Evolutionary conservation across 306 rosid species (phyloP), one percentile per base, ranked within the genome.

Genomic region (Quillaja saponaria): DNA sequence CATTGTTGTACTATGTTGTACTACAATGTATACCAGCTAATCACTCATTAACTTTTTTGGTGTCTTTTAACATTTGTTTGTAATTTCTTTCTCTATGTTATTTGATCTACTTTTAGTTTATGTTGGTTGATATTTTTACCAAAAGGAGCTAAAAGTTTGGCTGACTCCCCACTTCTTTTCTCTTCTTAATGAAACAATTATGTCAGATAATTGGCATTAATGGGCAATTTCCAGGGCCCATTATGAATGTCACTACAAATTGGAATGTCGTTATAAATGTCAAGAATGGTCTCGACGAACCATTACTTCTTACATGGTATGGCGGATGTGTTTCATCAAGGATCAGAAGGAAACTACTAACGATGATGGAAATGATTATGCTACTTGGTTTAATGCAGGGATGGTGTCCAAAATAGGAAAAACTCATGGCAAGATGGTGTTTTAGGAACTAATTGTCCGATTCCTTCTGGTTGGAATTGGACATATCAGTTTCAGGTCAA

Each of bases 401-500:
- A 86, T 53, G 96, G 96, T 10, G 67, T 92, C 64, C 89, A 92
- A 53, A 85, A 88, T 19, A 80, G 98, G 80, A 92, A 85, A 75
- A 78, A 88, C 76, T 84, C 96, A 2, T 92, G 96, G 96, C 98
- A 88, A 69, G 96, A 92, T 63, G 98, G 98, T 41, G 96, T 92
- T 46, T 81, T 78, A 28, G 96, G 95, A 77, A 92, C 98, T 9
- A 92, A 84, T 59, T 92, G 98, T 80, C 96, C 98, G n/a, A 86
- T 92, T 66, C 98, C 90, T n/a, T 79, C 94, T 6, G 96, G 98
- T 58, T 88, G 95, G 96, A 92, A 92, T 59, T 92, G 95, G 96
- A 92, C 96, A 15, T 88, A 88, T 63, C 77, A 92, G 42, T 86
- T 92, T 75, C 98, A 92, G 78, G 90, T 92, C 53, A 92, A 92